phyloP scores from a whole-genome alignment of 192 early-diverging fungal genomes.

The Podila epigama region DNA sequence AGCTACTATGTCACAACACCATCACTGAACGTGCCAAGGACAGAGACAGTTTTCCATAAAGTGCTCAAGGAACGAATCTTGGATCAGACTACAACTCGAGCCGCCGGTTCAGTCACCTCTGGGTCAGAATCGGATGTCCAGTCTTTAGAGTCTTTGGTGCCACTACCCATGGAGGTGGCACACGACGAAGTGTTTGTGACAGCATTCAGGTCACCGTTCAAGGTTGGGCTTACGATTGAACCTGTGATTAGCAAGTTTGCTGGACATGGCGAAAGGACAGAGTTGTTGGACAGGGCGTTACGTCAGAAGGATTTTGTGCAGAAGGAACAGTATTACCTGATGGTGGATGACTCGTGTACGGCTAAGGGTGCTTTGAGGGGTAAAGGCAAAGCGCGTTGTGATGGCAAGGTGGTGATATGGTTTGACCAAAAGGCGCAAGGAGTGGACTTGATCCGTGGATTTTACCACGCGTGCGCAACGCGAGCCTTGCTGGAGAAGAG shows the following conservation, averaged over 20 bases:
- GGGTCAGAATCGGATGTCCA: neutral
- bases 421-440: constrained; percentile 58
- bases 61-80: constrained; percentile 22
- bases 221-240: constrained; percentile 55
- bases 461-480: constrained; percentile 67
- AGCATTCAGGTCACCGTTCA: constrained; percentile 53
- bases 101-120: neutral
- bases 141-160: constrained; percentile 12
- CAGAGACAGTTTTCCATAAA: constrained; percentile 51
- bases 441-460: constrained; percentile 64
- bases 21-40: constrained; percentile 65
- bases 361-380: no score
- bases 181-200: constrained; percentile 56
- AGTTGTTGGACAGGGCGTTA: constrained; percentile 18
- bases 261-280: constrained; percentile 6
- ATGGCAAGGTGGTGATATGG: constrained; percentile 59
- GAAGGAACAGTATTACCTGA: constrained; percentile 46
- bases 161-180: constrained; percentile 48
- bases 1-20: constrained; percentile 68
- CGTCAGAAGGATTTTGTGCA: constrained; percentile 42
- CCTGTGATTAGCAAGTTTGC: constrained; percentile 48
- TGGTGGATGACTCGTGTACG: constrained; percentile 23
- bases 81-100: neutral
- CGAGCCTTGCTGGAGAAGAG: constrained; percentile 40
- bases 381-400: neutral